Evolutionary conservation across 2,329 filamentous ascomycete species (phyloP).

Genomic region (Aspergillus clavatus): DNA sequence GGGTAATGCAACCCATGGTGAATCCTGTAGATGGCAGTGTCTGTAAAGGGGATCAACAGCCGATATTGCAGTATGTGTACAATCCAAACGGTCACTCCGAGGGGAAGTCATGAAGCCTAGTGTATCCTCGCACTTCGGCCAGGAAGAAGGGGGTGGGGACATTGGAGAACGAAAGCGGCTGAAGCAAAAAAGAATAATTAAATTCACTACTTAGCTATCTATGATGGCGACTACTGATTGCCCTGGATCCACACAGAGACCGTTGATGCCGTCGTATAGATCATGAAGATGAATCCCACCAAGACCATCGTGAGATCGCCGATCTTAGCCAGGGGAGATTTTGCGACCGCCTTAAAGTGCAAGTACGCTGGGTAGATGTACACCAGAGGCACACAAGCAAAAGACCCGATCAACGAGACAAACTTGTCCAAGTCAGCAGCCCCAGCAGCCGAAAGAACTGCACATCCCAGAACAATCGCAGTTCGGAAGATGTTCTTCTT

Average conservation of each 20-base stretch:
- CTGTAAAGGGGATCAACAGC: slow-evolving; percentile 79
- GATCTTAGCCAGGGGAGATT: slow-evolving; percentile 50
- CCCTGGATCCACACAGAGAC: slow-evolving; percentile 30
- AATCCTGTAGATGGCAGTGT: slow-evolving; percentile 85
- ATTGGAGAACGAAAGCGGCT: neutral
- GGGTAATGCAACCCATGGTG: slow-evolving; percentile 80
- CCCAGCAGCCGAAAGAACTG: slow-evolving; percentile 78
- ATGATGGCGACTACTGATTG: neutral
- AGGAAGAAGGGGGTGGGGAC: slow-evolving; percentile 55
- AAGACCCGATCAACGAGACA: slow-evolving; percentile 87
- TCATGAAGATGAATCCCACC: slow-evolving; percentile 62
- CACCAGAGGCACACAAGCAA: slow-evolving; percentile 91
- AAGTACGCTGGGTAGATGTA: slow-evolving; percentile 86
- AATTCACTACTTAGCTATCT: neutral
- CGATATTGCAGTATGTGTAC: slow-evolving; percentile 83
- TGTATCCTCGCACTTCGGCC: slow-evolving; percentile 74
- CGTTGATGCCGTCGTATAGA: slow-evolving; percentile 65
- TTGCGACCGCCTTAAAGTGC: slow-evolving; percentile 64
- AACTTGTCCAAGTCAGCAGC: slow-evolving; percentile 94
- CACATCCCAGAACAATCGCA: slow-evolving; percentile 79
- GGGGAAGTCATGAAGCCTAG: slow-evolving; percentile 75
- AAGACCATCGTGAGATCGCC: slow-evolving; percentile 60
- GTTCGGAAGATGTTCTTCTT: slow-evolving; percentile 96
- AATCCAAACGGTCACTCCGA: slow-evolving; percentile 67
- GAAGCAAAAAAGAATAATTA: neutral